Base-by-base conservation (phyloP, 2,329 filamentous ascomycete species). In the Xylaria sp. region DNA sequence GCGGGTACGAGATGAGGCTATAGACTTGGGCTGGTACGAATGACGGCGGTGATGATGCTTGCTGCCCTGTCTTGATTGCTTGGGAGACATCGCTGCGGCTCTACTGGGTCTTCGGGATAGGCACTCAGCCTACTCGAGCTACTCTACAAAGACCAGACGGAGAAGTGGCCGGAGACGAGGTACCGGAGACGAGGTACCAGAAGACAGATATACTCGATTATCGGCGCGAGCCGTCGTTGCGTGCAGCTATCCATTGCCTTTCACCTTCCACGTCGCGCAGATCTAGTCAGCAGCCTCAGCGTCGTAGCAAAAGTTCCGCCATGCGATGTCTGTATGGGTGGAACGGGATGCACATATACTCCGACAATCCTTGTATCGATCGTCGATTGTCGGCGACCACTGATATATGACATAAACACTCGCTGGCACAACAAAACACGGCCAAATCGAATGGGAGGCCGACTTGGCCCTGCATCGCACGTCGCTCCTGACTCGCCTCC, bases 401-500 rank as follows among this genome's bases (percentile, higher is more conserved):
- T 61, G 49, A 44, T 25, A 55, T 33, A 60, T 25, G 38, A 27
- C 52, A 51, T 44, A 60, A 38, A 54, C 46, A 37, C 54, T 53
- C 40, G 58, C 58, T 61, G 58, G 58, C 58, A 56, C 31, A 53
- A 62, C 48, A 57, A 5, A 47, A 62, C 49, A 54, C 54, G 54
- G 41, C 54, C 10, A 31, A 49, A 47, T n/a, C 54, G 59, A 57
- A 57, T 62, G 54, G 19, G 48, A 62, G 21, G 13, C n/a, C 41
- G 43, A 35, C 59, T 62, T 62, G 59, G 59, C 54, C 21, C 54
- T 57, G 48, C 54, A 54, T 35, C 51, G 33, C 59, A 47, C 35
- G 54, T 46, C 43, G 27, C 41, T 49, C 54, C 59, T 49, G 48
- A 58, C 59, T 15, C 29, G 29, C 29, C n/a, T 35, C 31, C 15